Evolutionary conservation across 2,329 filamentous ascomycete species (phyloP).

Genomic region (Diaporthe sp.): DNA sequence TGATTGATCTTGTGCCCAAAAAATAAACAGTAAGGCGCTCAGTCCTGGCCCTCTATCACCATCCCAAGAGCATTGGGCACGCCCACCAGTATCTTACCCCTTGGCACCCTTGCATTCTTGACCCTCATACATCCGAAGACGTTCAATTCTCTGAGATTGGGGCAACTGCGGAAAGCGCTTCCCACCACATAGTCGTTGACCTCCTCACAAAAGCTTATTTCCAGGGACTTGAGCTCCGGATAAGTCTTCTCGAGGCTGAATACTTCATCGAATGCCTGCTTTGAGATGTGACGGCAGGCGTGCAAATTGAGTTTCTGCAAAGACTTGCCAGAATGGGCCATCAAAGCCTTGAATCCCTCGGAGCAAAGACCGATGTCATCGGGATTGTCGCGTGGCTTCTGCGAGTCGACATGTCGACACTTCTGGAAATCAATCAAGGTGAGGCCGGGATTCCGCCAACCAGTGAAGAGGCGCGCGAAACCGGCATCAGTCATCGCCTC

Average conservation of each 20-base stretch:
- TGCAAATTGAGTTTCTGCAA: slow-evolving; percentile 82
- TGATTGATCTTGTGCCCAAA: background rate
- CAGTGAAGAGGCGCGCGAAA: slow-evolving; percentile 79
- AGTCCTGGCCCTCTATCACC: slow-evolving; percentile 67
- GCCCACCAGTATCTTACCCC: slow-evolving; percentile 69
- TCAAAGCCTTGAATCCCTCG: slow-evolving; percentile 82
- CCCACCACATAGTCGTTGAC: slow-evolving; percentile 76
- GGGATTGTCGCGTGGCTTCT: slow-evolving; percentile 75
- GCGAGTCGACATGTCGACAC: slow-evolving; percentile 82
- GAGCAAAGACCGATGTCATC: slow-evolving; percentile 81
- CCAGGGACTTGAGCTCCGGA: slow-evolving; percentile 77
- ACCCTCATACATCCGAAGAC: slow-evolving; percentile 78
- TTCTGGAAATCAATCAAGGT: slow-evolving; percentile 80
- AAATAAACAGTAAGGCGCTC: background rate
- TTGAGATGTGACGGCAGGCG: slow-evolving; percentile 85
- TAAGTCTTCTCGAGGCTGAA: slow-evolving; percentile 76
- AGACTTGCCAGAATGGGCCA: slow-evolving; percentile 81
- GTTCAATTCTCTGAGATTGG: slow-evolving; percentile 70
- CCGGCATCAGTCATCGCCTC: slow-evolving; percentile 81
- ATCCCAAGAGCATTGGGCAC: slow-evolving; percentile 72
- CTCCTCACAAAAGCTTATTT: slow-evolving; percentile 82
- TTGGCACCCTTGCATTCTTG: slow-evolving; percentile 65
- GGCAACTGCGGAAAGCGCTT: slow-evolving; percentile 75
- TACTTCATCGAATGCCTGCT: slow-evolving; percentile 78
- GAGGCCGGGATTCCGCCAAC: slow-evolving; percentile 82